Percentiles rank a stretch among this genome's conserved stretches.
Conservation (phyloP, 352 stramenopile genomes). For the Pythium vanterpoolii region DNA sequence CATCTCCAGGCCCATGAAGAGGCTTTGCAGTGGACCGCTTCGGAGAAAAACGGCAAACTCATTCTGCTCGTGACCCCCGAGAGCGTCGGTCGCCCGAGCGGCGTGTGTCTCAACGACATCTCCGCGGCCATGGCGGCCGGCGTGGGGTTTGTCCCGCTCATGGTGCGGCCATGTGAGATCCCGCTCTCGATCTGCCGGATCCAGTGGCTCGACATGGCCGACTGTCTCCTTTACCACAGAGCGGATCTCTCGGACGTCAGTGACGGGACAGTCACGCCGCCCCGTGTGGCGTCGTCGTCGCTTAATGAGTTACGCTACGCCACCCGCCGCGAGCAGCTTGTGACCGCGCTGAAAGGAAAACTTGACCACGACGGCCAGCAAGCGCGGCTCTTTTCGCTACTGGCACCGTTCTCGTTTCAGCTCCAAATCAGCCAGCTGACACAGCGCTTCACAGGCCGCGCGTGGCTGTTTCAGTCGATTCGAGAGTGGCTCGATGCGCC, state of each 20-base stretch:
- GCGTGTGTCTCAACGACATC: slow-evolving; percentile 72
- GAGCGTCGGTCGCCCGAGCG: slow-evolving; percentile 59
- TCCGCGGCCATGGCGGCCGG: slow-evolving; percentile 63
- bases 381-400: slow-evolving; percentile 56
- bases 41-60: slow-evolving; percentile 60
- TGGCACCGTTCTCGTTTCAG: slow-evolving; percentile 68
- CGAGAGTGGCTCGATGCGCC: slow-evolving; percentile 43
- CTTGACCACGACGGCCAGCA: slow-evolving; percentile 76
- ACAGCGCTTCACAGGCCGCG: slow-evolving; percentile 48
- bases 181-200: slow-evolving; percentile 79
- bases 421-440: slow-evolving; percentile 75
- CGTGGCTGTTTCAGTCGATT: slow-evolving; percentile 58
- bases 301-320: slow-evolving; percentile 60
- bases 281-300: slow-evolving; percentile 13
- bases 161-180: slow-evolving; percentile 73
- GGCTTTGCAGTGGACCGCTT: slow-evolving; percentile 53
- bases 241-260: not conserved
- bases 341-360: slow-evolving; percentile 51
- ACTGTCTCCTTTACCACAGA: slow-evolving; percentile 52
- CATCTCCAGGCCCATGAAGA: slow-evolving; percentile 36
- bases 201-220: slow-evolving; percentile 76
- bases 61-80: slow-evolving; percentile 68
- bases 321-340: slow-evolving; percentile 45
- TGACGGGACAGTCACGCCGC: not conserved
- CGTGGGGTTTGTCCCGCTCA: slow-evolving; percentile 67